A percentile compares a stretch with the other conserved stretches of the same genome.
These are phyloP conservation scores for Naganishia sp. DNA, from an alignment of 1,284 basidiomycete species.

Conservation along the genomic window DNA sequence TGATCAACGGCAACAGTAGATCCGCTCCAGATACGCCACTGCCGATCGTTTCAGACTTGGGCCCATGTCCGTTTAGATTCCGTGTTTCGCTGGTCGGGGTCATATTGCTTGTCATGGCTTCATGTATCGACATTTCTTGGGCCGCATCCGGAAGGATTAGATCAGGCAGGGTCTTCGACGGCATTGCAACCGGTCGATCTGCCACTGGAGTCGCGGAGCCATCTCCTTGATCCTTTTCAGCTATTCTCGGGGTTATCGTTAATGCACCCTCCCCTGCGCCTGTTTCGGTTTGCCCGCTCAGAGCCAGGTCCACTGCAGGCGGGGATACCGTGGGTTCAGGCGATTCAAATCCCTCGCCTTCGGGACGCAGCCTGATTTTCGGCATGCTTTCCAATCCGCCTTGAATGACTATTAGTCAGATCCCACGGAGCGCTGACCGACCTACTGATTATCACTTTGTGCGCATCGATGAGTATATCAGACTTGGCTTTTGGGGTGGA, in stretches of 20 bases:
- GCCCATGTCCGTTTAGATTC: background rate
- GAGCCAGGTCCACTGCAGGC: constrained; percentile 3
- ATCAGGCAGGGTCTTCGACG: constrained; percentile 33
- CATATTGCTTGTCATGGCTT: constrained; percentile 41
- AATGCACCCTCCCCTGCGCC: background rate
- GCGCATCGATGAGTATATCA: constrained; percentile 73
- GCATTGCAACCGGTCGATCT: constrained; percentile 9
- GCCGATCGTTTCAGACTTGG: constrained; percentile 9
- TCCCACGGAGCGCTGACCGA: background rate
- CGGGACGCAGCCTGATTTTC: constrained; percentile 50
- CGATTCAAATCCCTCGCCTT: constrained; percentile 49
- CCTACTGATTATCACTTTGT: constrained; percentile 69
- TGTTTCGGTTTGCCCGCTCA: background rate
- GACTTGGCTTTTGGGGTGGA: constrained; percentile 76
- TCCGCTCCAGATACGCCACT: constrained; percentile 51
- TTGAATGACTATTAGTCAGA: constrained; percentile 8
- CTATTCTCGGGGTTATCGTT: background rate
- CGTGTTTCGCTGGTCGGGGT: constrained; percentile 13
- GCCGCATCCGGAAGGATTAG: constrained; percentile 35
- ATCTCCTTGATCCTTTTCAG: constrained; percentile 1
- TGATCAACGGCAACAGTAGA: constrained; percentile 71
- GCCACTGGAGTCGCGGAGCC: constrained; percentile 4
- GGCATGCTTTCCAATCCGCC: constrained; percentile 50
- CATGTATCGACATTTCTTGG: constrained; percentile 35
- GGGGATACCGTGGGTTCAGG: constrained; percentile 28